Conservation (phyloP, 306 rosid genomes). For the Urtica urens region DNA sequence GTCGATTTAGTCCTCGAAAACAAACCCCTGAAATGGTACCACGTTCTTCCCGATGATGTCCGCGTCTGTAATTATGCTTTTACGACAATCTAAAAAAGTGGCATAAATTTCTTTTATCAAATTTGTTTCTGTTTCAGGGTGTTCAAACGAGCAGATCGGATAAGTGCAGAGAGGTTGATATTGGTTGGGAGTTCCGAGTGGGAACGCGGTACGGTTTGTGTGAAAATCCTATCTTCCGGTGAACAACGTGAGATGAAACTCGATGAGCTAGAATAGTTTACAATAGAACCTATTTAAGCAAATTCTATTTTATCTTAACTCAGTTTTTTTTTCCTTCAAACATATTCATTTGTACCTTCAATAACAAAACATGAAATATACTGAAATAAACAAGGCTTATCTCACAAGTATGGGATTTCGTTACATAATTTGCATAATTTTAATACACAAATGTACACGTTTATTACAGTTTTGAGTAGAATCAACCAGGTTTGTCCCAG, state of each 20-base stretch:
- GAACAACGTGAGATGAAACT: conserved; percentile 76
- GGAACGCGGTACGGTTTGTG: conserved; percentile 78
- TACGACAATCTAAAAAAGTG: too few species aligned
- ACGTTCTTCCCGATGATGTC: not conserved
- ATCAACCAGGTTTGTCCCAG: not conserved
- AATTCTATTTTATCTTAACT: too few species aligned
- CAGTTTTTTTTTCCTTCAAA: not conserved
- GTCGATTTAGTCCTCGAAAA: conserved; percentile 90
- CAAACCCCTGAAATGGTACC: conserved; percentile 88
- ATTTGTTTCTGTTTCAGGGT: conserved; percentile 45
- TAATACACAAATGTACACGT: not conserved
- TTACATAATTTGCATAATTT: too few species aligned
- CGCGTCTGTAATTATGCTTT: too few species aligned
- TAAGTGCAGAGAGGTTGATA: conserved; percentile 66
- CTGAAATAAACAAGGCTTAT: too few species aligned
- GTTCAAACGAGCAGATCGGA: conserved; percentile 63
- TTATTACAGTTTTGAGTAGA: not conserved
- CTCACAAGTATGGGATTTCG: too few species aligned
- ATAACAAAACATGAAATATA: too few species aligned
- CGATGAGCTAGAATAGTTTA: conserved; percentile 60
- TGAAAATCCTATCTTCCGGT: conserved; percentile 76
- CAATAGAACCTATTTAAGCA: too few species aligned
- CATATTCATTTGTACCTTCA: not conserved
- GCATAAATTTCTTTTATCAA: not conserved
- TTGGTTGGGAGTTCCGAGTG: conserved; percentile 87